Evolutionary conservation across 2,329 filamentous ascomycete genomes (phyloP).

Genomic region (Alternaria solani): DNA sequence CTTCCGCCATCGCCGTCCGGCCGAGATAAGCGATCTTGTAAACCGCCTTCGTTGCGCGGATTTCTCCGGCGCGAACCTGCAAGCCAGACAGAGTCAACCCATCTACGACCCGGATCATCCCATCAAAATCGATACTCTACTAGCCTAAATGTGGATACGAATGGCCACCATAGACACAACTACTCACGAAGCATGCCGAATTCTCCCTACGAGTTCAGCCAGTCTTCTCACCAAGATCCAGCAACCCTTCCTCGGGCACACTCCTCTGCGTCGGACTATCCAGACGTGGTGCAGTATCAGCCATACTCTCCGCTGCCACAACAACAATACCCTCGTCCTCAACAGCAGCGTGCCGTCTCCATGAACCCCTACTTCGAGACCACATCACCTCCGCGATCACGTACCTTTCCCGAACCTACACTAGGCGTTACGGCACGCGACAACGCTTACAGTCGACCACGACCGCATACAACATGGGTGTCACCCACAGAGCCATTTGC

Average conservation of each 20-base stretch:
- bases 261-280: constrained; percentile 32
- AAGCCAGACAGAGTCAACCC: constrained; percentile 28
- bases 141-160: constrained; percentile 33
- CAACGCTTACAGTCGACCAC: constrained; percentile 28
- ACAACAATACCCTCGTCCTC: constrained; percentile 4
- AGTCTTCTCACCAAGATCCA: constrained; percentile 20
- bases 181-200: constrained; percentile 48
- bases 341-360: constrained; percentile 25
- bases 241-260: constrained; percentile 28
- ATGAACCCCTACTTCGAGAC: constrained; percentile 34
- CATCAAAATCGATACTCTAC: constrained; percentile 26
- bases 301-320: constrained; percentile 20
- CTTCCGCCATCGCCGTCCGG: constrained; percentile 38
- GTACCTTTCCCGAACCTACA: constrained; percentile 40
- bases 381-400: constrained; percentile 28
- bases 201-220: constrained; percentile 36
- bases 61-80: constrained; percentile 39
- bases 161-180: constrained; percentile 25
- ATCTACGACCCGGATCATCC: constrained; percentile 35
- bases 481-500: constrained; percentile 48
- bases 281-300: constrained; percentile 24
- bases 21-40: constrained; percentile 34
- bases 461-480: constrained; percentile 44
- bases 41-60: constrained; percentile 34
- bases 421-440: constrained; percentile 30